A percentile compares a stretch with the other conserved stretches of the same genome.
Conservation (phyloP, 331 rosid species). For the Ulmus americana region DNA sequence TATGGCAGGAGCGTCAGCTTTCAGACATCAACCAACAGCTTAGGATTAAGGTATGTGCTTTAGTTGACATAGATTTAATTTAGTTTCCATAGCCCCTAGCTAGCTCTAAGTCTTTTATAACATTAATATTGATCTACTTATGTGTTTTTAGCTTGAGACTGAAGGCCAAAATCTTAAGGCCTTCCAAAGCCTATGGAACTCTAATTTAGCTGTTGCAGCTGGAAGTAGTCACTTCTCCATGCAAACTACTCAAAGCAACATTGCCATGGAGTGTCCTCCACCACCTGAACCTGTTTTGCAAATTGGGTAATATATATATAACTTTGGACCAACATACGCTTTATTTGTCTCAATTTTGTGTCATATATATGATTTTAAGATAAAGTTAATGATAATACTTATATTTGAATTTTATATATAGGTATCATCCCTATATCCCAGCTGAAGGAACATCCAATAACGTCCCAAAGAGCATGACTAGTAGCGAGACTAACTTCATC, state of each 20-base stretch:
- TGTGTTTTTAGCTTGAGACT: conserved; percentile 47
- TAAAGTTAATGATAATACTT: background rate
- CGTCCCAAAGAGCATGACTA: conserved; percentile 43
- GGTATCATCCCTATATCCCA: conserved; percentile 60
- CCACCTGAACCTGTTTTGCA: conserved; percentile 53
- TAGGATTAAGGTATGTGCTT: conserved; percentile 43
- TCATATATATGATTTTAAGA: background rate
- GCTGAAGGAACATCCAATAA: conserved; percentile 43
- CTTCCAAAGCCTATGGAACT: conserved; percentile 56
- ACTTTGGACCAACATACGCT: too few relatives aligned
- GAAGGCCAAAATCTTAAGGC: conserved; percentile 60
- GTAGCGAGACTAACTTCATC: conserved; percentile 67
- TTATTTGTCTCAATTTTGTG: conserved; percentile 1
- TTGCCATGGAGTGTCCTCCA: conserved; percentile 41
- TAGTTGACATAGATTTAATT: background rate
- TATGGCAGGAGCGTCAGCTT: conserved; percentile 65
- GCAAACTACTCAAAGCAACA: conserved; percentile 47
- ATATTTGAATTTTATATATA: conserved; percentile 14
- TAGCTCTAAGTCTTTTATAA: background rate
- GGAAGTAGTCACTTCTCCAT: conserved; percentile 43
- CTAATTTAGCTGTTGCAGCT: conserved; percentile 30
- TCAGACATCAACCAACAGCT: conserved; percentile 73
- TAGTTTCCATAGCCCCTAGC: background rate
- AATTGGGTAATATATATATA: conserved; percentile 49
- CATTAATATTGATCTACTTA: background rate